Percentiles rank a stretch among this genome's conserved stretches.
Conservation (phyloP, 192 early-diverging fungal genomes). For the Martensiomyces pterosporus region DNA sequence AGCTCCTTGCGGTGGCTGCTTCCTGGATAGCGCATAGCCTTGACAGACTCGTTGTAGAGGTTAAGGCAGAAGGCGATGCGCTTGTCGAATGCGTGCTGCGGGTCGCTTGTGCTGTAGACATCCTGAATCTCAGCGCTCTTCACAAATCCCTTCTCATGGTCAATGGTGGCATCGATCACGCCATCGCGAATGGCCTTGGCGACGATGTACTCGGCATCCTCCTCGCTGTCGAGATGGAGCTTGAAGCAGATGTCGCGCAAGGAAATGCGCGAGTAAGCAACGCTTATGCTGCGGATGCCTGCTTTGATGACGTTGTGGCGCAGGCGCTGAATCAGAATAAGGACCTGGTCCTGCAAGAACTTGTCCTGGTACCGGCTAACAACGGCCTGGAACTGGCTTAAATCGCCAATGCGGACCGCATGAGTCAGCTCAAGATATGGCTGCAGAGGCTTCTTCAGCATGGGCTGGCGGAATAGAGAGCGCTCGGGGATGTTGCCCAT, state of each 20-base stretch:
- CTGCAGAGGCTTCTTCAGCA: conserved; percentile 74
- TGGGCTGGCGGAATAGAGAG: conserved; percentile 84
- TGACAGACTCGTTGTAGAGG: conserved; percentile 95
- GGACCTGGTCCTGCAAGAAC: conserved; percentile 86
- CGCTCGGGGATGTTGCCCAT: conserved; percentile 99
- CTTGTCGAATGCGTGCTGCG: conserved; percentile 91
- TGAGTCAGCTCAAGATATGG: conserved; percentile 96
- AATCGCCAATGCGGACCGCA: conserved; percentile 93
- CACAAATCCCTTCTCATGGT: conserved; percentile 92
- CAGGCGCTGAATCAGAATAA: conserved; percentile 87
- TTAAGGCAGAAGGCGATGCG: conserved; percentile 93
- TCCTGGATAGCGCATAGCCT: conserved; percentile 95
- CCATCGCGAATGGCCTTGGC: conserved; percentile 98
- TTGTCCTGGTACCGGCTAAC: conserved; percentile 66
- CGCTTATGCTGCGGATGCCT: conserved; percentile 93
- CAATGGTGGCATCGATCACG: conserved; percentile 95
- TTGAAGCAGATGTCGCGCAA: conserved; percentile 95
- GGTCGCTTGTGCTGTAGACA: conserved; percentile 96
- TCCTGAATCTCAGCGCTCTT: conserved; percentile 91
- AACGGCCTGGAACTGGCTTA: conserved; percentile 88
- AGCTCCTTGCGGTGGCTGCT: conserved; percentile 84
- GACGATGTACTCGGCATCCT: conserved; percentile 99
- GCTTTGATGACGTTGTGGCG: conserved; percentile 99
- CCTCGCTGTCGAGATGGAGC: conserved; percentile 95
- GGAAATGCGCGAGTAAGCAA: conserved; percentile 95